These are phyloP conservation scores for Alliaria petiolata DNA, from an alignment of 345 rosid species.

Conservation along the genomic window DNA sequence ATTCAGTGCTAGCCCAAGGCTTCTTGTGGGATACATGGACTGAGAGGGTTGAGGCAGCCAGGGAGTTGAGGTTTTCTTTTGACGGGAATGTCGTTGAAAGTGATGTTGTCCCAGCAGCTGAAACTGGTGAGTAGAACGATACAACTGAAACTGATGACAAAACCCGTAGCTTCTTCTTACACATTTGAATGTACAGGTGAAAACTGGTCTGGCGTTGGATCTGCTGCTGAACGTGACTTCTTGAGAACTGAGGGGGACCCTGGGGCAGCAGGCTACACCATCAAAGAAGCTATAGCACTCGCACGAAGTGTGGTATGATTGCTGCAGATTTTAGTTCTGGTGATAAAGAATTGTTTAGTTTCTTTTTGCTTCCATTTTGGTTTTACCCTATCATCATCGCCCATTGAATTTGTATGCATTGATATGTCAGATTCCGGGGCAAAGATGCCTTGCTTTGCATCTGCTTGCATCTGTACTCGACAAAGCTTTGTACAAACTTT, in stretches of 20 bases:
- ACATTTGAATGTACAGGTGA: constrained; percentile 40
- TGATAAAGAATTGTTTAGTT: not conserved
- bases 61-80: constrained; percentile 72
- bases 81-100: constrained; percentile 54
- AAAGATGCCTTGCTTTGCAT: constrained; percentile 71
- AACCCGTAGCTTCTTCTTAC: constrained; percentile 8
- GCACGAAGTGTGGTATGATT: constrained; percentile 77
- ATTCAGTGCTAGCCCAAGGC: constrained; percentile 27
- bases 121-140: constrained; percentile 43
- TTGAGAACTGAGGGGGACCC: constrained; percentile 93
- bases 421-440: constrained; percentile 73
- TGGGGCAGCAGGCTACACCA: constrained; percentile 80
- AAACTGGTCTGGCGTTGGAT: constrained; percentile 32
- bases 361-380: not conserved
- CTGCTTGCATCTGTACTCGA: constrained; percentile 77
- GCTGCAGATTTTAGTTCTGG: constrained; percentile 7
- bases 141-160: not conserved
- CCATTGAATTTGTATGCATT: constrained; percentile 4
- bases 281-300: constrained; percentile 77
- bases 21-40: constrained; percentile 77
- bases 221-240: constrained; percentile 68
- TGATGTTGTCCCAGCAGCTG: constrained; percentile 31
- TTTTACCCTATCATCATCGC: not conserved
- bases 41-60: constrained; percentile 74
- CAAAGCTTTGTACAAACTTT: constrained; percentile 49